Conservation (phyloP, 306 rosid species). For the Rosa lucieae region DNA sequence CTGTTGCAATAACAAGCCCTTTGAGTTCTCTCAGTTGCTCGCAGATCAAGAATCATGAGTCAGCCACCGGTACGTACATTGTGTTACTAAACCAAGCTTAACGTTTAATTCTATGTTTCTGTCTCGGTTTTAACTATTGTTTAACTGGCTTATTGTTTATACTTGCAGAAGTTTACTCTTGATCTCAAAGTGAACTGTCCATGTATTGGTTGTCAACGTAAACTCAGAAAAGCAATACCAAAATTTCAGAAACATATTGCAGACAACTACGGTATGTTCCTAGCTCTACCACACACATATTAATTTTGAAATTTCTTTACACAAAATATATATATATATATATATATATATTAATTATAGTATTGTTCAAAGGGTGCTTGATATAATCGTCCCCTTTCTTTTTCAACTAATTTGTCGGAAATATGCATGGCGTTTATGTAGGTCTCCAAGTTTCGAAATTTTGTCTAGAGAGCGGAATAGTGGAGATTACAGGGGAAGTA, state of each 20-base stretch:
- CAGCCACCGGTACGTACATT: background rate
- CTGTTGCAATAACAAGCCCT: no score
- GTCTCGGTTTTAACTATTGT: background rate
- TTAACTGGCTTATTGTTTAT: background rate
- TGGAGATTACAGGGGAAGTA: background rate
- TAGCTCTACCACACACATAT: background rate
- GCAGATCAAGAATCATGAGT: background rate
- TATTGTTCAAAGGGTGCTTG: background rate
- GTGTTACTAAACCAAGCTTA: background rate
- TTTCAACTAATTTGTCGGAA: background rate
- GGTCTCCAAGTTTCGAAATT: background rate
- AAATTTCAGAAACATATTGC: background rate
- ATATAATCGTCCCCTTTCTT: no score
- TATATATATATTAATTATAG: no score
- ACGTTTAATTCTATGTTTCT: background rate
- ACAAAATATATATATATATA: no score
- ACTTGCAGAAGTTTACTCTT: background rate
- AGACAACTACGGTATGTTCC: background rate
- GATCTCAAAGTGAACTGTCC: background rate
- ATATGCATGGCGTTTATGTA: background rate
- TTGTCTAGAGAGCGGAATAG: background rate
- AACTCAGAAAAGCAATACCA: background rate
- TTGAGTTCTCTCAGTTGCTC: background rate
- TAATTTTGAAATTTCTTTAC: background rate
- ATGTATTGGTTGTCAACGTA: background rate